Percentiles rank a stretch among this genome's conserved stretches.
phyloP scores from a whole-genome alignment of 75 land plant species.

The Picea sitchensis region DNA sequence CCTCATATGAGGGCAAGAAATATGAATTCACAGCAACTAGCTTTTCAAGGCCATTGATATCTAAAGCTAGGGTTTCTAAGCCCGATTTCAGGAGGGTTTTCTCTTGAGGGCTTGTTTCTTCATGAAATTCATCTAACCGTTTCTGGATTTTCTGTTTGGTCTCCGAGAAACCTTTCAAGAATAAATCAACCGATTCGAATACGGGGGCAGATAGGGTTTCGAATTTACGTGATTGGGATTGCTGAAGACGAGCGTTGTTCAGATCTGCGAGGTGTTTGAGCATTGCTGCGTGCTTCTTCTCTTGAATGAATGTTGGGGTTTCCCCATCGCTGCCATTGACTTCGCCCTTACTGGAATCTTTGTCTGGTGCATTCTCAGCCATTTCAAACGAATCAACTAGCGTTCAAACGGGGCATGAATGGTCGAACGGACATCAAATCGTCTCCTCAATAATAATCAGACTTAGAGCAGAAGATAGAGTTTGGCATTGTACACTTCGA shows the following conservation, averaged over 20 bases:
- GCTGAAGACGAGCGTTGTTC: conserved; percentile 20
- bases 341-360: neutral
- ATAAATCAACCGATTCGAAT: conserved; percentile 45
- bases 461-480: too few relatives aligned
- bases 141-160: conserved; percentile 39
- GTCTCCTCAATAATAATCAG: too few relatives aligned
- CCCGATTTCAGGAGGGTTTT: conserved; percentile 23
- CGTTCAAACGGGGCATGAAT: neutral
- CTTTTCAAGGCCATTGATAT: conserved; percentile 59
- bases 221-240: conserved; percentile 24
- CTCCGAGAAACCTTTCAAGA: conserved; percentile 52
- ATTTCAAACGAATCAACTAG: neutral
- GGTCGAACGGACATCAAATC: too few relatives aligned
- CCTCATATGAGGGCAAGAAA: conserved; percentile 75
- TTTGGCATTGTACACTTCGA: too few relatives aligned
- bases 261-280: conserved; percentile 42
- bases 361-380: neutral
- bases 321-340: conserved; percentile 8
- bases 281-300: conserved; percentile 43
- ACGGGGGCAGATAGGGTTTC: conserved; percentile 20
- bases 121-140: conserved; percentile 14
- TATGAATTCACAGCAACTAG: conserved; percentile 72
- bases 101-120: neutral
- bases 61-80: conserved; percentile 33
- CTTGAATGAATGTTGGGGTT: conserved; percentile 6